These are phyloP conservation scores for Globisporangium paroecandrum DNA, from an alignment of 352 stramenopile species.

Conservation along the genomic window DNA sequence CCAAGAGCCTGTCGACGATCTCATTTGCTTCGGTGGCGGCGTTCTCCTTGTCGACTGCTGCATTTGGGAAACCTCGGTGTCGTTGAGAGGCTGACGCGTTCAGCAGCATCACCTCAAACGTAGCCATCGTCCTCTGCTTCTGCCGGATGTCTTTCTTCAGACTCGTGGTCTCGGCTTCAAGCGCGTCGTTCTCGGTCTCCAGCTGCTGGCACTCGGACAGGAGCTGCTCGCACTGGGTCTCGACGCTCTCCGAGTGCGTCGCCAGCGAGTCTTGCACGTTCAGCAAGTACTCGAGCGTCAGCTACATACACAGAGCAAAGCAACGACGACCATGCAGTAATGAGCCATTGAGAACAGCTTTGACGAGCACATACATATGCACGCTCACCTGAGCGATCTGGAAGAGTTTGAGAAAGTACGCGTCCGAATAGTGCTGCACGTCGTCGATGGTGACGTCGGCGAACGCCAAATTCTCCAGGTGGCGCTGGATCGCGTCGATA, in stretches of 20 bases:
- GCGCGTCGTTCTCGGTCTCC: constrained; percentile 57
- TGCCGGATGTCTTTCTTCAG: constrained; percentile 78
- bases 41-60: constrained; percentile 36
- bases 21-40: constrained; percentile 27
- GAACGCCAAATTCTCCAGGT: constrained; percentile 81
- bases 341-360: neutral
- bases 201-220: constrained; percentile 57
- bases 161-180: constrained; percentile 50
- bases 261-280: constrained; percentile 83
- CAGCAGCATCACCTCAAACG: constrained; percentile 76
- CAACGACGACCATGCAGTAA: neutral
- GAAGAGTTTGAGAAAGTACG: constrained; percentile 85
- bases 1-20: constrained; percentile 35
- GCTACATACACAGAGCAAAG: constrained; percentile 21
- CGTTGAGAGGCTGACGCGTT: constrained; percentile 43
- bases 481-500: constrained; percentile 66
- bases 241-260: constrained; percentile 53
- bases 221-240: constrained; percentile 67
- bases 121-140: constrained; percentile 79
- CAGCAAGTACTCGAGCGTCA: constrained; percentile 81
- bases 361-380: neutral
- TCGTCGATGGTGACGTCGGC: constrained; percentile 80
- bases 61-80: constrained; percentile 11
- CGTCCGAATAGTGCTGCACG: constrained; percentile 80
- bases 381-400: constrained; percentile 68